phyloP scores from a whole-genome alignment of 345 rosid species.

The Noccaea caerulescens region DNA sequence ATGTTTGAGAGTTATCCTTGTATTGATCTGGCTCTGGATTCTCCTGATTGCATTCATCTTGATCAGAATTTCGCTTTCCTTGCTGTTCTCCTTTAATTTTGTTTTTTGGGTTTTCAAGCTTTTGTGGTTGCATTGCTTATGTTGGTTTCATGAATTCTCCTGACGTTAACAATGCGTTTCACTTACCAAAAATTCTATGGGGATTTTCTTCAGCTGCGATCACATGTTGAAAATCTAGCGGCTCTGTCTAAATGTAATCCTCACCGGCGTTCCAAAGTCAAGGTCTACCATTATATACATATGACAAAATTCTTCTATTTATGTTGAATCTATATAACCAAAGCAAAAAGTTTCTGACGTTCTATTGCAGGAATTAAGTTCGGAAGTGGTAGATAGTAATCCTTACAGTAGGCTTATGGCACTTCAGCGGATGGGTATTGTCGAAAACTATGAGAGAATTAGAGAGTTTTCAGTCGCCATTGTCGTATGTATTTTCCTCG shows the following conservation, averaged over 20 bases:
- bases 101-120: background rate
- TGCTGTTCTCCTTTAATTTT: background rate
- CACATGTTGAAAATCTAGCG: constrained; percentile 57
- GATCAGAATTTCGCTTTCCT: background rate
- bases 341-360: constrained; percentile 7
- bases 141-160: background rate
- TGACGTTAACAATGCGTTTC: background rate
- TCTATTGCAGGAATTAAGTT: constrained; percentile 81
- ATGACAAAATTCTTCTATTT: background rate
- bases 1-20: background rate
- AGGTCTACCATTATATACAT: constrained; percentile 50
- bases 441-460: constrained; percentile 83
- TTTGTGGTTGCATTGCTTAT: constrained; percentile 22
- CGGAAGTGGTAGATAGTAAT: constrained; percentile 95
- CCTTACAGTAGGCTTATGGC: constrained; percentile 99
- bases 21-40: constrained; percentile 11
- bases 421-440: constrained; percentile 98
- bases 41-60: constrained; percentile 14
- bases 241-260: constrained; percentile 57
- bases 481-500: constrained; percentile 64
- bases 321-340: background rate
- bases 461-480: constrained; percentile 93
- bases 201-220: constrained; percentile 54
- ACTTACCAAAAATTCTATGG: background rate
- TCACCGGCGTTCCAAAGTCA: constrained; percentile 73